Conservation (phyloP, 768 basidiomycete genomes). For the Rhodotorula babjevae region DNA sequence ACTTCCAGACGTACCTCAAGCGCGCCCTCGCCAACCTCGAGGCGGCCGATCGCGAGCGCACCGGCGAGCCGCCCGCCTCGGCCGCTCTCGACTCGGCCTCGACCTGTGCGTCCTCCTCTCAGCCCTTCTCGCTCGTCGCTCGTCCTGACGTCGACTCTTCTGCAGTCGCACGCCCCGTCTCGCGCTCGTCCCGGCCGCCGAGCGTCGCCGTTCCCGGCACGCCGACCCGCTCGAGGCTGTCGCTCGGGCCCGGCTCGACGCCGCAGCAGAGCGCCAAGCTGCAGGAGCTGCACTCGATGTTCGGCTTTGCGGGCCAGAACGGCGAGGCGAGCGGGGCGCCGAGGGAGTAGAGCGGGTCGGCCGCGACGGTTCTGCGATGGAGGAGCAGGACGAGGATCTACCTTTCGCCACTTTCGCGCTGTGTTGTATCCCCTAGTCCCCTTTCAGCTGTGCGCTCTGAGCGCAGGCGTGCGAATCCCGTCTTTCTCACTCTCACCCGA, state of each 20-base stretch:
- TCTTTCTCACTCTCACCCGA: neutral
- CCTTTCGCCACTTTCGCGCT: neutral
- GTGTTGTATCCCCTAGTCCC: neutral
- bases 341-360: neutral
- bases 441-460: too few relatives aligned
- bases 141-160: neutral
- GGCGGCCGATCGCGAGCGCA: slow-evolving; percentile 63
- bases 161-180: neutral
- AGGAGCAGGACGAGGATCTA: too few relatives aligned
- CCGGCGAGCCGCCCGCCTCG: slow-evolving; percentile 12
- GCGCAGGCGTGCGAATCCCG: too few relatives aligned
- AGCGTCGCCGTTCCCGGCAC: neutral
- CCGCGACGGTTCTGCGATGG: too few relatives aligned
- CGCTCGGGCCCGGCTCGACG: neutral
- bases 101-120: too few relatives aligned
- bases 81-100: neutral
- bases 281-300: slow-evolving; percentile 5
- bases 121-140: neutral
- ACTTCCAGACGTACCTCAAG: slow-evolving; percentile 85
- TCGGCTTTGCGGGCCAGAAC: neutral
- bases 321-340: neutral
- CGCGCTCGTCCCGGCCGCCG: neutral
- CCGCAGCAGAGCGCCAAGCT: neutral
- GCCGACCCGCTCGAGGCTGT: neutral
- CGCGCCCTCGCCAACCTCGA: slow-evolving; percentile 80